Conservation (phyloP, 2,329 filamentous ascomycete species). For the Cladobotryum protrusum region DNA sequence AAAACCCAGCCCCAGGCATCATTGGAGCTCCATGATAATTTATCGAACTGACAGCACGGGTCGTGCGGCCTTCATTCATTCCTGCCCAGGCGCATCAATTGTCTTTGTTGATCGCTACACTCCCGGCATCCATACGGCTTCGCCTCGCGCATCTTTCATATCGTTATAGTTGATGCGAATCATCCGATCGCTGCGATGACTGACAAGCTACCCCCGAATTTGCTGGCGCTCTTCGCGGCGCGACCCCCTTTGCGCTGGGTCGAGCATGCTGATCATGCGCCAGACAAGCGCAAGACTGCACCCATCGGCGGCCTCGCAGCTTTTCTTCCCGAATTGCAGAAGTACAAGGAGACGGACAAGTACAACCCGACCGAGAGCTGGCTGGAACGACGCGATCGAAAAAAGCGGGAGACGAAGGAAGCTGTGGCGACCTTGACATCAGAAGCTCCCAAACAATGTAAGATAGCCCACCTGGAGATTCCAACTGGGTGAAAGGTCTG, state of each 20-base stretch:
- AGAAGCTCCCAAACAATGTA: slow-evolving; percentile 61
- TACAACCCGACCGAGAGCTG: slow-evolving; percentile 87
- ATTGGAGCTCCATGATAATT: slow-evolving; percentile 15
- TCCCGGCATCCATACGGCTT: neutral
- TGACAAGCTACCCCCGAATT: slow-evolving; percentile 88
- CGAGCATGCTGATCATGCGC: slow-evolving; percentile 72
- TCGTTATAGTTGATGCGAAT: neutral
- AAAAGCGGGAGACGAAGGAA: slow-evolving; percentile 73
- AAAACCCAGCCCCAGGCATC: slow-evolving; percentile 14
- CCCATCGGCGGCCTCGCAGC: slow-evolving; percentile 66
- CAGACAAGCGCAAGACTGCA: slow-evolving; percentile 73
- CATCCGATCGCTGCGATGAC: slow-evolving; percentile 60
- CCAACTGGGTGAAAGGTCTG: neutral
- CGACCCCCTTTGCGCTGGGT: slow-evolving; percentile 88
- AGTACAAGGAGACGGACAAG: slow-evolving; percentile 70
- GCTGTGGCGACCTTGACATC: slow-evolving; percentile 56
- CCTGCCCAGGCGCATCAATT: slow-evolving; percentile 3
- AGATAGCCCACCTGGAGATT: slow-evolving; percentile 15
- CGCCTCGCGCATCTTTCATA: too few relatives aligned
- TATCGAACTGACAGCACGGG: slow-evolving; percentile 14
- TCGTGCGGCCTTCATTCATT: slow-evolving; percentile 1
- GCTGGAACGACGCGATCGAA: slow-evolving; percentile 79
- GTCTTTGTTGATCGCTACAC: neutral
- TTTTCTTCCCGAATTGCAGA: slow-evolving; percentile 65
- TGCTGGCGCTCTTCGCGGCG: slow-evolving; percentile 90